Base-by-base conservation (phyloP, 805 yeast genomes). In the Metschnikowia kofuensis region DNA sequence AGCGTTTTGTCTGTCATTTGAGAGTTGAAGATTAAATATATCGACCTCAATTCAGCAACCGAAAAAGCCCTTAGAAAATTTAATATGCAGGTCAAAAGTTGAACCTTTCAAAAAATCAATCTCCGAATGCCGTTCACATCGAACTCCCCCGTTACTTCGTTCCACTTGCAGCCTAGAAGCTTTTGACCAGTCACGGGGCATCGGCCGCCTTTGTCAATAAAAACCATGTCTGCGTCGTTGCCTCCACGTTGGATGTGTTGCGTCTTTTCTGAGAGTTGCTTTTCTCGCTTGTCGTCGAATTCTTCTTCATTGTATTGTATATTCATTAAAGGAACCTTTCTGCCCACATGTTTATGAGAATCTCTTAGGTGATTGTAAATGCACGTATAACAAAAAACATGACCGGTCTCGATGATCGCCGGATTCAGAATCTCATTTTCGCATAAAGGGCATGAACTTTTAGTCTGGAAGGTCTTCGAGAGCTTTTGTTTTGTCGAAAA, bases 401-500 rank as follows among this genome's bases (percentile, higher is more conserved):
- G 84, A 0, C 99, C 99, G 0, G 98, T 89, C 62, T 91, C 98
- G 34, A 92, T 81, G 11, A 86, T 80, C 0, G 96, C 89, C 4
- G 96, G 96, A 58, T 88, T 89, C 31, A 78, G 78, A 12, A 90
- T 79, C 14, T 64, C 70, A 10, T 80, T 66, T 28, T 77, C 67
- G 61, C 98, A 92, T 12, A 92, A 62, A 1, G 91, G 88, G 66
- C 97, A 92, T 2, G 54, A 40, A 10, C 62, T 60, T 1, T 68
- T 67, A 2, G 67, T 62, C 12, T 66, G 68, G 51, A 64, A 73
- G 6, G 48, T 49, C 40, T 53, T 55, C 40, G 49, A 56, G 13
- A 54, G 45, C 31, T 51, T 56, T n/a, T 50, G 53, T 10, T 58
- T 53, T 38, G 46, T 40, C 28, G 57, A 48, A 40, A 41, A 30